Evolutionary conservation across 108 stramenopile species (phyloP).

Genomic region (Epipyxis sp.): DNA sequence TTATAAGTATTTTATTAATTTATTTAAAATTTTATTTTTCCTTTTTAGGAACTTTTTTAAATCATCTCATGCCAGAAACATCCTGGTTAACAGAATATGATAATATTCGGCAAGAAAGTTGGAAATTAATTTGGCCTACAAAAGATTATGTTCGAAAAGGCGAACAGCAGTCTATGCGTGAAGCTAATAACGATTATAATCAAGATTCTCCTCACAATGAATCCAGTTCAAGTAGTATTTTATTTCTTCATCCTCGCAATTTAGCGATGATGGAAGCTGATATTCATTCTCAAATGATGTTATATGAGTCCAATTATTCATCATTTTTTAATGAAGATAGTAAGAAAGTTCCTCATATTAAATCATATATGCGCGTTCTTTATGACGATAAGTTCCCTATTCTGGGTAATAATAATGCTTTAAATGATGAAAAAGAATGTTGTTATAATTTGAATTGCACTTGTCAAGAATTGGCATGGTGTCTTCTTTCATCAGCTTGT

Average conservation of each 20-base stretch:
- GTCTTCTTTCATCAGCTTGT: not conserved
- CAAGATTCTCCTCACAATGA: too few species aligned
- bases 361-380: not conserved
- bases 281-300: not conserved
- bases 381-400: not conserved
- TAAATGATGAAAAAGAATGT: not conserved
- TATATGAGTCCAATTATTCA: not conserved
- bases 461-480: not conserved
- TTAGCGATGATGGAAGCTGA: conserved; percentile 3
- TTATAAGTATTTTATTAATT: not conserved
- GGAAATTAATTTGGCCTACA: not conserved
- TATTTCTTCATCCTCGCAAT: not conserved
- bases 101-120: not conserved
- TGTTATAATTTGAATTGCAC: not conserved
- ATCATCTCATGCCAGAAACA: not conserved
- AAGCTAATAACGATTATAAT: too few species aligned
- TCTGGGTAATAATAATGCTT: too few species aligned
- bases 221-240: too few species aligned
- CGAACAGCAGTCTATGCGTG: not conserved
- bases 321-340: not conserved
- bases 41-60: not conserved
- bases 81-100: not conserved
- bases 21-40: not conserved
- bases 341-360: conserved; percentile 1
- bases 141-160: not conserved